These are phyloP conservation scores for Lachnellula subtilissima DNA, from an alignment of 2,329 filamentous ascomycete genomes.

Conservation along the genomic window DNA sequence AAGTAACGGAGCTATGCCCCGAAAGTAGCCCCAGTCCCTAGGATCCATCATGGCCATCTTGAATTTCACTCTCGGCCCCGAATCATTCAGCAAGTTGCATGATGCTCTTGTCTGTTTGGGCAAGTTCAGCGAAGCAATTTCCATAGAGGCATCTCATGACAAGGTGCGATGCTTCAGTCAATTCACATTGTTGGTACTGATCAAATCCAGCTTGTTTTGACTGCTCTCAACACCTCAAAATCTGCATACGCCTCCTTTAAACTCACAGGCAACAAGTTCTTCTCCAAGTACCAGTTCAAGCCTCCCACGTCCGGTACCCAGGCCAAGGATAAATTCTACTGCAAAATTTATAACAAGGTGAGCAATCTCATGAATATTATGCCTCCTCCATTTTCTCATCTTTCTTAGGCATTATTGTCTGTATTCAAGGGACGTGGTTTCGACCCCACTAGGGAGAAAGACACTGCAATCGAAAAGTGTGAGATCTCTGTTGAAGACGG, in stretches of 20 bases:
- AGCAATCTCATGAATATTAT: constrained; percentile 11
- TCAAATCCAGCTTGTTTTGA: constrained; percentile 58
- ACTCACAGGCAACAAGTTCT: constrained; percentile 64
- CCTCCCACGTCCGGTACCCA: constrained; percentile 31
- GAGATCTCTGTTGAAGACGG: constrained; percentile 71
- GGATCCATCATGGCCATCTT: constrained; percentile 51
- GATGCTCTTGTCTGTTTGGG: constrained; percentile 69
- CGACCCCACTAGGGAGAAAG: constrained; percentile 59
- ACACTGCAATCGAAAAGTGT: constrained; percentile 68
- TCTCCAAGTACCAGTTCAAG: constrained; percentile 65
- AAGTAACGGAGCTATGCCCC: neutral
- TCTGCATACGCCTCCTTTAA: constrained; percentile 72
- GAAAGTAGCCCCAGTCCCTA: neutral
- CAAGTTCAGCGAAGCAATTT: constrained; percentile 77
- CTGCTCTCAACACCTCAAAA: constrained; percentile 73
- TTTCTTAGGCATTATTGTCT: constrained; percentile 57
- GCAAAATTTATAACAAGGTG: constrained; percentile 69
- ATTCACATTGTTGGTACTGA: constrained; percentile 8
- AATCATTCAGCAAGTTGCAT: constrained; percentile 65
- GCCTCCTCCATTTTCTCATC: neutral
- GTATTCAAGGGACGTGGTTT: constrained; percentile 65
- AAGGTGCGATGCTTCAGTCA: constrained; percentile 15
- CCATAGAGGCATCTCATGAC: constrained; percentile 49
- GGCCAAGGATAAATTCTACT: constrained; percentile 56
- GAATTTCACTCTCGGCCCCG: constrained; percentile 68